These are phyloP conservation scores for Crucihimalaya himalaica DNA, from an alignment of 345 rosid species.

Conservation along the genomic window DNA sequence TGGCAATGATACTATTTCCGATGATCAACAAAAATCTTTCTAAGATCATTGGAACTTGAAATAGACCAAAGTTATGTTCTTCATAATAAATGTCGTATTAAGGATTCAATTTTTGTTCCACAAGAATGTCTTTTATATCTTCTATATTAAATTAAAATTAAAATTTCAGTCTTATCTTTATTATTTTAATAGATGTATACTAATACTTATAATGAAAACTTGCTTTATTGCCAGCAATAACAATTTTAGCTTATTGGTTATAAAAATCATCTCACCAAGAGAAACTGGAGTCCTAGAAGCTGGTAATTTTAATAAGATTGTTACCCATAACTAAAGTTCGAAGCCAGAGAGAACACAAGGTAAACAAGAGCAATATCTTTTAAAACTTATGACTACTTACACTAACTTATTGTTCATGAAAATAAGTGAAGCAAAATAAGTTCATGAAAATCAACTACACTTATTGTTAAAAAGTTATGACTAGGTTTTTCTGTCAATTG, in stretches of 20 bases:
- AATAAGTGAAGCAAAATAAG: slow-evolving; percentile 9
- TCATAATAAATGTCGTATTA: not conserved
- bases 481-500: slow-evolving; percentile 38
- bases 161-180: not conserved
- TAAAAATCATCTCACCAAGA: not conserved
- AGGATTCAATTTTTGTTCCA: not conserved
- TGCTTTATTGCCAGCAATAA: not conserved
- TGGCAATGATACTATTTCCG: slow-evolving; percentile 36
- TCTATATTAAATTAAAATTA: not conserved
- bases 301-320: not conserved
- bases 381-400: not conserved
- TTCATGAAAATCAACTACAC: slow-evolving; percentile 7
- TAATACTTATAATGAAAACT: not conserved
- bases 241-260: not conserved
- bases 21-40: slow-evolving; percentile 29
- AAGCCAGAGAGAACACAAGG: not conserved
- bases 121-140: not conserved
- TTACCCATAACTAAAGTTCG: not conserved
- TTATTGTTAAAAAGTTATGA: slow-evolving; percentile 28
- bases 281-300: not conserved
- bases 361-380: not conserved
- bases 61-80: slow-evolving; percentile 29
- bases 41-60: slow-evolving; percentile 56
- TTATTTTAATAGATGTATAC: not conserved
- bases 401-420: not conserved